Percentiles rank a stretch among this genome's conserved stretches.
These are phyloP conservation scores for Phytophthora hybrid DNA, from an alignment of 352 stramenopile genomes.

Conservation along the genomic window DNA sequence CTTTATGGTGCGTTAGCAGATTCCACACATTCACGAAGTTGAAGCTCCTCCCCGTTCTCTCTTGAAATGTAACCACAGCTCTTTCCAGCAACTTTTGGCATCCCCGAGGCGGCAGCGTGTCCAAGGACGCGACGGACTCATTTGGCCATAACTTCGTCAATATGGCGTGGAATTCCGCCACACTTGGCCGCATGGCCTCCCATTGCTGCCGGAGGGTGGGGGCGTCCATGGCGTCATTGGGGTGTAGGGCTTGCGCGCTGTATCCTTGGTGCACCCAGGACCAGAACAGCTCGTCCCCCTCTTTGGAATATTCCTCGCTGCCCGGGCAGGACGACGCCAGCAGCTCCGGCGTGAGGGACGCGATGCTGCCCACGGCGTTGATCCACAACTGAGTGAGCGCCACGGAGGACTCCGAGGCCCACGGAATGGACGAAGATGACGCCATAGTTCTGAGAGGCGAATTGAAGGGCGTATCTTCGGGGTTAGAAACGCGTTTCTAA, in stretches of 20 bases:
- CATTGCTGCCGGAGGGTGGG: conserved; percentile 9
- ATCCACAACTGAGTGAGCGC: conserved; percentile 10
- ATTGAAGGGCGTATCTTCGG: too few species aligned
- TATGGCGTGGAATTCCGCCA: conserved; percentile 18
- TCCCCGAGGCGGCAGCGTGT: not conserved
- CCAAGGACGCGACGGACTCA: not conserved
- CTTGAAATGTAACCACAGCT: conserved; percentile 2
- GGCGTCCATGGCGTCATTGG: not conserved
- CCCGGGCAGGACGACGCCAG: conserved; percentile 3
- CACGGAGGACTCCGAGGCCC: not conserved
- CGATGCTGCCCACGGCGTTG: conserved; percentile 14
- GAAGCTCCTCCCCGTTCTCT: conserved; percentile 4
- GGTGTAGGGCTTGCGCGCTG: not conserved
- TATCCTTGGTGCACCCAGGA: conserved; percentile 21
- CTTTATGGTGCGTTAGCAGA: conserved; percentile 10
- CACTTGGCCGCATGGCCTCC: conserved; percentile 7
- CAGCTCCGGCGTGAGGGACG: conserved; percentile 14
- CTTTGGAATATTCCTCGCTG: conserved; percentile 10
- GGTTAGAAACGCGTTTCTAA: too few species aligned
- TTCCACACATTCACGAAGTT: conserved; percentile 16
- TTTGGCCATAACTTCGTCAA: conserved; percentile 19
- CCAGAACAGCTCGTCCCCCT: conserved; percentile 23
- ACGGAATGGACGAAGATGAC: not conserved
- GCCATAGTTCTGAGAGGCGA: too few species aligned
- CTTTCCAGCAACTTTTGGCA: conserved; percentile 13